Percentiles rank a stretch among this genome's conserved stretches.
Conservation (phyloP, 192 early-diverging fungal genomes). For the Helicostylum pulchrum region DNA sequence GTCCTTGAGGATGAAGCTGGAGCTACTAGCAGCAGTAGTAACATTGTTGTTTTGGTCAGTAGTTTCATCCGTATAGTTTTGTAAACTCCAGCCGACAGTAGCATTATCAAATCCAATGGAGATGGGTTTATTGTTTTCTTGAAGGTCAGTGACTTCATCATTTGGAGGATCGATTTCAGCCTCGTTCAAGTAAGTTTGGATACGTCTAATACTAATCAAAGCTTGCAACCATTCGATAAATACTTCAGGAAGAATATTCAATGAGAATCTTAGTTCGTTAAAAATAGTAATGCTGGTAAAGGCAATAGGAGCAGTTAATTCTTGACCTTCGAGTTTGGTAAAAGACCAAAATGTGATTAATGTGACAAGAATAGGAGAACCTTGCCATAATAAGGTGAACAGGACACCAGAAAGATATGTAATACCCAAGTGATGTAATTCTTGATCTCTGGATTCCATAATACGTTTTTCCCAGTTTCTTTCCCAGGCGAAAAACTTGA, state of each 20-base stretch:
- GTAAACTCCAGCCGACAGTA: slow-evolving; percentile 56
- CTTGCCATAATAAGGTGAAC: slow-evolving; percentile 31
- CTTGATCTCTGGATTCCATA: slow-evolving; percentile 45
- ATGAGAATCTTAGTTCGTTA: slow-evolving; percentile 83
- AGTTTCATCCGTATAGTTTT: slow-evolving; percentile 63
- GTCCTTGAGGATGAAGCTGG: slow-evolving; percentile 46
- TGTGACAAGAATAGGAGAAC: slow-evolving; percentile 34
- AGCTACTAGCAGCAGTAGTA: slow-evolving; percentile 75
- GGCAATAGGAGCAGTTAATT: slow-evolving; percentile 65
- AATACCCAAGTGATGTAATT: slow-evolving; percentile 38
- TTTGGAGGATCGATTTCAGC: slow-evolving; percentile 35
- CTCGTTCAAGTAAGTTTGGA: slow-evolving; percentile 44
- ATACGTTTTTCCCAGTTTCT: slow-evolving; percentile 45
- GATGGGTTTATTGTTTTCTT: neutral
- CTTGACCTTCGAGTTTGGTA: slow-evolving; percentile 34
- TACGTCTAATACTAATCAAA: slow-evolving; percentile 57
- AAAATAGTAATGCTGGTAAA: slow-evolving; percentile 89
- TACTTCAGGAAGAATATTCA: slow-evolving; percentile 75
- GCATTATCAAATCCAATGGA: slow-evolving; percentile 39
- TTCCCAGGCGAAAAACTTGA: slow-evolving; percentile 88
- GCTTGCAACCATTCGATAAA: slow-evolving; percentile 71
- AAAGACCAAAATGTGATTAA: slow-evolving; percentile 33
- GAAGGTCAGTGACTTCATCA: neutral
- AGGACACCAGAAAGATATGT: slow-evolving; percentile 8
- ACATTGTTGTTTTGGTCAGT: slow-evolving; percentile 75